Conservation (phyloP, 2,329 filamentous ascomycete genomes). For the Beauveria brongniartii region DNA sequence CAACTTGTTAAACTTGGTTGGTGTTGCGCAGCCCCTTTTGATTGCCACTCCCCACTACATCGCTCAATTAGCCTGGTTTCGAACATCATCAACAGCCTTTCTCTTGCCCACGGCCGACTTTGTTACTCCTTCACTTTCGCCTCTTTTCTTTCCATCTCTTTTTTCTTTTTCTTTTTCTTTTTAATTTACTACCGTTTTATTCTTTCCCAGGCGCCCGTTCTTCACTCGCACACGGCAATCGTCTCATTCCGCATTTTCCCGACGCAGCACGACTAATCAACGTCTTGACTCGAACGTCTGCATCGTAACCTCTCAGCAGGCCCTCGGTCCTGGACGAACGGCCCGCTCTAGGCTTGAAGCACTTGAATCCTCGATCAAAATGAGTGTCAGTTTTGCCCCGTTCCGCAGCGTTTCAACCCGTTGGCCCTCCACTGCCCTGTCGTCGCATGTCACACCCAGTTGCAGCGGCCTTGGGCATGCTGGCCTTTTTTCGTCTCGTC, state of each 20-base stretch:
- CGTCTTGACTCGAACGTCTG: not conserved
- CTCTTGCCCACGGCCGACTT: not conserved
- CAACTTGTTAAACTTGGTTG: not conserved
- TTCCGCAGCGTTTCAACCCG: conserved; percentile 15
- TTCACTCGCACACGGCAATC: not conserved
- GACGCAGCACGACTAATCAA: not conserved
- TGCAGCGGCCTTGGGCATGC: not conserved
- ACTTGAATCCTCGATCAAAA: conserved; percentile 14
- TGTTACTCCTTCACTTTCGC: not conserved
- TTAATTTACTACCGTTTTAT: not conserved
- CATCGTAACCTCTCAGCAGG: not conserved
- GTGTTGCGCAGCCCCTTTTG: conserved; percentile 11
- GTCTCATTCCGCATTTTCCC: not conserved
- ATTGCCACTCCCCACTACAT: conserved; percentile 11
- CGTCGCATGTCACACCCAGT: not conserved
- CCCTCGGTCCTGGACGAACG: conserved; percentile 1
- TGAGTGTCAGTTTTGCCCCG: conserved; percentile 24
- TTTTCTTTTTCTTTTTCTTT: not conserved
- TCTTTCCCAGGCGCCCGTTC: not conserved
- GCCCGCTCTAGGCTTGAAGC: not conserved
- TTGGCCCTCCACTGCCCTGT: conserved; percentile 7
- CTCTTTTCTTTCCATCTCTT: conserved; percentile 2
- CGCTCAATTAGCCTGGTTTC: conserved; percentile 4
- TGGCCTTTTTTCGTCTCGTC: conserved; percentile 14
- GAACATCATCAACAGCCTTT: conserved; percentile 9